Evolutionary conservation across 2,329 filamentous ascomycete species (phyloP).

Genomic region (Beauveria sp.): DNA sequence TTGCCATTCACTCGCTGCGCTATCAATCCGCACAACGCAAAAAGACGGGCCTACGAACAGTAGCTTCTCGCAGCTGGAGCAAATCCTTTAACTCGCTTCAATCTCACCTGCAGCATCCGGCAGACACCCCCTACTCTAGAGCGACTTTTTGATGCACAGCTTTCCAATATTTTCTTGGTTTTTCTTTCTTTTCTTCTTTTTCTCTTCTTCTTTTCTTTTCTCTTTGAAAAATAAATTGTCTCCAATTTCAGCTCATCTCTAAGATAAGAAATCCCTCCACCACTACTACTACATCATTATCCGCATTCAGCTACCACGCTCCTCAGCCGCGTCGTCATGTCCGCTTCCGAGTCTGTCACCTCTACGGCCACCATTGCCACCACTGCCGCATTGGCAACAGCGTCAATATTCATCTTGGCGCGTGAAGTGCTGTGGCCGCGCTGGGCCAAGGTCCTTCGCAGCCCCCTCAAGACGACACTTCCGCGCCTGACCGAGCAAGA

Average conservation of each 20-base stretch:
- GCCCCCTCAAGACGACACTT: conserved; percentile 35
- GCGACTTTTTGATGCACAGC: too few species aligned
- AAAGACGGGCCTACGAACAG: too few species aligned
- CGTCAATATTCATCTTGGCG: conserved; percentile 18
- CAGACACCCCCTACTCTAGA: too few species aligned
- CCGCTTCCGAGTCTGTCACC: neutral
- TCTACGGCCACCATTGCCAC: conserved; percentile 35
- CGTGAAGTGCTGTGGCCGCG: conserved; percentile 32
- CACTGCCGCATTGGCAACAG: conserved; percentile 26
- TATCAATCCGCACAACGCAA: too few species aligned
- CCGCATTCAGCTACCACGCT: neutral
- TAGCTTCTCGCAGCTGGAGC: too few species aligned
- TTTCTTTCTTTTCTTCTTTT: too few species aligned
- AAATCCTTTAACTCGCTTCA: too few species aligned
- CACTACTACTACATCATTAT: neutral
- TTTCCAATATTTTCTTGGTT: too few species aligned
- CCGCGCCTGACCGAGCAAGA: conserved; percentile 28
- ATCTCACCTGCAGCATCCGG: too few species aligned
- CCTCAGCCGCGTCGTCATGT: neutral
- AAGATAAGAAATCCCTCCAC: neutral
- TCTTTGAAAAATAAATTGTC: too few species aligned
- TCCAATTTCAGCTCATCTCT: neutral
- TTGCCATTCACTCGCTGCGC: too few species aligned
- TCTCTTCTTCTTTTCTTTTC: too few species aligned
- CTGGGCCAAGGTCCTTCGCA: conserved; percentile 31